phyloP scores from a whole-genome alignment of 2,329 filamentous ascomycete genomes.

The Paecilomyces variotii region DNA sequence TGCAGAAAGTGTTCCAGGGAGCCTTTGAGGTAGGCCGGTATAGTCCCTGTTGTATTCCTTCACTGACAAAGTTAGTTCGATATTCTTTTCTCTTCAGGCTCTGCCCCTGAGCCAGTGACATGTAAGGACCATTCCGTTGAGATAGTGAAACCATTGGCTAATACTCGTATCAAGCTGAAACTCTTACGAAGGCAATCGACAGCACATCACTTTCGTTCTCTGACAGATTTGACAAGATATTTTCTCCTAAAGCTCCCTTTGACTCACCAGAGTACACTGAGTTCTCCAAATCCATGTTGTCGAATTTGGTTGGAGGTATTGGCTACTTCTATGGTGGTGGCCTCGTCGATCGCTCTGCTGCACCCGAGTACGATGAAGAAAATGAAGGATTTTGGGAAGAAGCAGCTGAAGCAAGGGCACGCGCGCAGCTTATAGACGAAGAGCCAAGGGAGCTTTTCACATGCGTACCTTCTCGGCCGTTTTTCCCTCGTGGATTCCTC shows the following conservation, averaged over 20 bases:
- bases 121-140: slow-evolving; percentile 28
- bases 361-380: slow-evolving; percentile 89
- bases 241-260: slow-evolving; percentile 70
- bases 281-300: slow-evolving; percentile 86
- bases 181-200: slow-evolving; percentile 63
- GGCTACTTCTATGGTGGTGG: slow-evolving; percentile 91
- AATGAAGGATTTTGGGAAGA: slow-evolving; percentile 95
- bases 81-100: slow-evolving; percentile 76
- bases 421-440: slow-evolving; percentile 61
- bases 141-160: slow-evolving; percentile 1
- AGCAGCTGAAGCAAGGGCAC: slow-evolving; percentile 66
- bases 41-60: not conserved
- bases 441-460: slow-evolving; percentile 86
- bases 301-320: slow-evolving; percentile 86
- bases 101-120: slow-evolving; percentile 47
- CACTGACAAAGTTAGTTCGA: slow-evolving; percentile 59
- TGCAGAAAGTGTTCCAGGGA: slow-evolving; percentile 88
- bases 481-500: slow-evolving; percentile 92
- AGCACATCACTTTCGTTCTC: slow-evolving; percentile 60
- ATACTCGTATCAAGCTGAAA: slow-evolving; percentile 38
- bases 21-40: slow-evolving; percentile 55
- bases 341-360: slow-evolving; percentile 81
- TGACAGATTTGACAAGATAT: slow-evolving; percentile 63
- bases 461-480: slow-evolving; percentile 82
- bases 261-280: slow-evolving; percentile 60